A percentile compares a stretch with the other conserved stretches of the same genome.
These are phyloP conservation scores for Pestalotiopsis sp. DNA, from an alignment of 2,329 filamentous ascomycete species.

Conservation along the genomic window DNA sequence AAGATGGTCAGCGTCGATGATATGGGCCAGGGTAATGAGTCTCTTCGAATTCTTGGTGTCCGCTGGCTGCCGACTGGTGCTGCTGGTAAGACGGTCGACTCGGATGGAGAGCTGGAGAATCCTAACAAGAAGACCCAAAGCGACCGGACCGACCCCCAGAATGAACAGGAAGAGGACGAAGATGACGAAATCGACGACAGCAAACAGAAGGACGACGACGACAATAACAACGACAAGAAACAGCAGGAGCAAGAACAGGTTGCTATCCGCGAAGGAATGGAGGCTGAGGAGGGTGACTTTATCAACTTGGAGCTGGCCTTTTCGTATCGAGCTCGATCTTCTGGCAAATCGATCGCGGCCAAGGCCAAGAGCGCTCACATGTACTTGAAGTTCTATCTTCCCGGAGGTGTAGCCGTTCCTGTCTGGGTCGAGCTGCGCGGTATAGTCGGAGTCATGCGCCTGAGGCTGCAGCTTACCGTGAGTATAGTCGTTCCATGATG, in stretches of 20 bases:
- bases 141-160: slow-evolving; percentile 51
- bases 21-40: slow-evolving; percentile 74
- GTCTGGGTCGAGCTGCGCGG: slow-evolving; percentile 78
- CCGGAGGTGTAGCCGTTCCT: slow-evolving; percentile 55
- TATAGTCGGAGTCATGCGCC: slow-evolving; percentile 69
- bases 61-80: slow-evolving; percentile 75
- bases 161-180: slow-evolving; percentile 29
- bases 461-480: slow-evolving; percentile 69
- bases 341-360: slow-evolving; percentile 59
- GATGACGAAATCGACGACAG: slow-evolving; percentile 31
- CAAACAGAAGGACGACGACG: slow-evolving; percentile 30
- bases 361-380: slow-evolving; percentile 76
- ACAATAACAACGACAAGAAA: slow-evolving; percentile 35
- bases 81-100: slow-evolving; percentile 62
- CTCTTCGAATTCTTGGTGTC: slow-evolving; percentile 70
- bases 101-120: slow-evolving; percentile 59
- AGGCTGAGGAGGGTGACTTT: slow-evolving; percentile 78
- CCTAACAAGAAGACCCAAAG: slow-evolving; percentile 42
- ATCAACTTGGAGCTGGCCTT: slow-evolving; percentile 78
- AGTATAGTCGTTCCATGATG: neutral
- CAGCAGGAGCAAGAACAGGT: slow-evolving; percentile 40
- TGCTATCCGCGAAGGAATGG: slow-evolving; percentile 62
- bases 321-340: slow-evolving; percentile 69
- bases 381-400: slow-evolving; percentile 71
- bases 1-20: slow-evolving; percentile 79